Percentiles rank a stretch among this genome's conserved stretches.
Conservation (phyloP, 495 filamentous ascomycete species). For the Friedmanniomyces endolithicus region DNA sequence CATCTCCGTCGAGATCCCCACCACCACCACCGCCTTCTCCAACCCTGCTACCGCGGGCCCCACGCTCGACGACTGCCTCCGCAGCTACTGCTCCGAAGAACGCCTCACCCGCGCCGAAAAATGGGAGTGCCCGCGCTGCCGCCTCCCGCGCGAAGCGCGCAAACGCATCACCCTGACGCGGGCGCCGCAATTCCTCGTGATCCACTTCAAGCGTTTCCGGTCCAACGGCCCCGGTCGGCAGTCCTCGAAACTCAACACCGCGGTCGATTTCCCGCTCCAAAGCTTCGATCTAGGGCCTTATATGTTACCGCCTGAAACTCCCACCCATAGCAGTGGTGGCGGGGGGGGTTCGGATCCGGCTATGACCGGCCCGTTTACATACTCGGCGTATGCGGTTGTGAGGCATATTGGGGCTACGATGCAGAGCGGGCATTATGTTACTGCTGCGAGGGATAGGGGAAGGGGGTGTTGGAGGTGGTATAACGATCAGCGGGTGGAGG, state of each 20-base stretch:
- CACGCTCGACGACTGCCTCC: constrained; percentile 47
- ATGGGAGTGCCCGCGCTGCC: constrained; percentile 62
- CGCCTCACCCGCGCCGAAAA: constrained; percentile 52
- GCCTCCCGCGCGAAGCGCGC: constrained; percentile 52
- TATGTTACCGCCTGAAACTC: constrained; percentile 37
- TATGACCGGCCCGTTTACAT: constrained; percentile 52
- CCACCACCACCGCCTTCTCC: background rate
- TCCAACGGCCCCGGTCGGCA: constrained; percentile 38
- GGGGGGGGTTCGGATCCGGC: constrained; percentile 35
- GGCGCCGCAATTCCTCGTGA: constrained; percentile 56
- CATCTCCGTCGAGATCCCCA: constrained; percentile 54
- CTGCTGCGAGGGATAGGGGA: constrained; percentile 48
- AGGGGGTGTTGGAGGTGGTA: constrained; percentile 52
- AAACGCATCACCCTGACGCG: constrained; percentile 65
- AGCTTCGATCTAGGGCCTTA: constrained; percentile 52
- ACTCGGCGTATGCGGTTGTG: constrained; percentile 61
- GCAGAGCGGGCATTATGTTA: constrained; percentile 58
- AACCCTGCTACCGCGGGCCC: too few relatives aligned
- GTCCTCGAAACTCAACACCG: constrained; percentile 52
- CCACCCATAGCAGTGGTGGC: too few relatives aligned
- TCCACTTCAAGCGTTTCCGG: constrained; percentile 65
- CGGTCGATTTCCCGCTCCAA: constrained; percentile 55
- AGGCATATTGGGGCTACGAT: constrained; percentile 53
- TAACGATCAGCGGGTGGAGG: constrained; percentile 48
- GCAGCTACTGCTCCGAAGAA: constrained; percentile 57